Conservation (phyloP, 176 grass and related monocot species). For the Paspalum vaginatum region DNA sequence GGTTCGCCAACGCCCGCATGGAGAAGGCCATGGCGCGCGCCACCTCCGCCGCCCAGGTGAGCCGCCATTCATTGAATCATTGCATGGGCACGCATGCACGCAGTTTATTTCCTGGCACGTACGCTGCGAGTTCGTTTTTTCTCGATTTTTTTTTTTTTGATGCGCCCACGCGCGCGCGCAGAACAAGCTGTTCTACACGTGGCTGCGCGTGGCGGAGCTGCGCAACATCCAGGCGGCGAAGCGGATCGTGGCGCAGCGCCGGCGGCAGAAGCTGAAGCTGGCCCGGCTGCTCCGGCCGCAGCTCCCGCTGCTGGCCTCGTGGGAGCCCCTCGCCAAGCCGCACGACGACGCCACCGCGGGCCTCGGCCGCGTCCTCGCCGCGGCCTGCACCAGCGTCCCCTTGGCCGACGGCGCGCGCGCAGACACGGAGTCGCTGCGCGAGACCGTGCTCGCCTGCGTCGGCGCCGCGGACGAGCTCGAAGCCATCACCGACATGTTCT, state of each 20-base stretch:
- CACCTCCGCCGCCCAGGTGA: constrained; percentile 67
- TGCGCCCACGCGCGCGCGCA: constrained; percentile 1
- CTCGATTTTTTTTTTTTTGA: neutral
- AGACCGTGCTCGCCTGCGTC: constrained; percentile 48
- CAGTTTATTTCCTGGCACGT: neutral
- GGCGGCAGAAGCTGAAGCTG: constrained; percentile 83
- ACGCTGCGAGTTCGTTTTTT: no score
- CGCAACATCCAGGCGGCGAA: constrained; percentile 82
- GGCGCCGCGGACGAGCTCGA: constrained; percentile 62
- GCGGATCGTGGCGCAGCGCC: constrained; percentile 72
- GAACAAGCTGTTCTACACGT: constrained; percentile 90
- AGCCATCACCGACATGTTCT: constrained; percentile 51
- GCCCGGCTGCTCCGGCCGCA: constrained; percentile 54
- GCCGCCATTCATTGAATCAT: neutral
- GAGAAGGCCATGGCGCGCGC: constrained; percentile 50
- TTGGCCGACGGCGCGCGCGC: constrained; percentile 66
- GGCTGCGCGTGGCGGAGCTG: constrained; percentile 75
- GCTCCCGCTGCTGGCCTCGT: constrained; percentile 61
- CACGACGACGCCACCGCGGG: constrained; percentile 60
- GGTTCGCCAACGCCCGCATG: constrained; percentile 77
- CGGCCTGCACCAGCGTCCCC: constrained; percentile 62
- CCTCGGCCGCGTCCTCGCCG: constrained; percentile 55
- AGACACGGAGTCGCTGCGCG: constrained; percentile 47
- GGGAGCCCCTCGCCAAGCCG: constrained; percentile 57
- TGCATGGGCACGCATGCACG: neutral